phyloP scores from a whole-genome alignment of 2,329 filamentous ascomycete species.

The Zasmidium citrigriseum region DNA sequence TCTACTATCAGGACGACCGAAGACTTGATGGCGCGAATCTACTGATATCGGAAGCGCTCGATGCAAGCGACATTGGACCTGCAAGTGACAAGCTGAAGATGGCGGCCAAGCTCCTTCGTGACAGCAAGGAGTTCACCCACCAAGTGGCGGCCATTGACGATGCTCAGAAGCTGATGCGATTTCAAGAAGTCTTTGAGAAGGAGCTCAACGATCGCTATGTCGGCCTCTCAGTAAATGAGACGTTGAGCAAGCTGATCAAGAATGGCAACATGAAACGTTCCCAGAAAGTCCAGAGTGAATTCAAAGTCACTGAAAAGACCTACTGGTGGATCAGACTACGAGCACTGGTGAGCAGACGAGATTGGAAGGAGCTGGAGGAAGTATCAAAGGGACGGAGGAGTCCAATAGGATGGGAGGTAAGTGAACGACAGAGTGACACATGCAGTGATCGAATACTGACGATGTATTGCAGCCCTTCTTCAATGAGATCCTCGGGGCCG shows the following conservation, averaged over 20 bases:
- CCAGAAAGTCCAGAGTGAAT: conserved; percentile 85
- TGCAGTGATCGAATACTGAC: not conserved
- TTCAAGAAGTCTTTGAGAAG: conserved; percentile 83
- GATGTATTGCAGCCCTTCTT: conserved; percentile 72
- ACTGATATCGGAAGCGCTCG: conserved; percentile 79
- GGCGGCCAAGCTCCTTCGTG: conserved; percentile 77
- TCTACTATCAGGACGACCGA: conserved; percentile 97
- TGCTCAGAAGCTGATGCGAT: conserved; percentile 73
- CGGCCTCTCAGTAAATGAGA: conserved; percentile 86
- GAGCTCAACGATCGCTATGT: conserved; percentile 71
- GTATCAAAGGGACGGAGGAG: conserved; percentile 75
- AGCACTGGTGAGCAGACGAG: conserved; percentile 83
- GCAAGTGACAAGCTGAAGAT: conserved; percentile 85
- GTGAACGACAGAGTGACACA: conserved; percentile 34
- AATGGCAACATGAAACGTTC: conserved; percentile 82
- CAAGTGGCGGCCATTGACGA: conserved; percentile 79
- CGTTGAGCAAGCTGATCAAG: conserved; percentile 82
- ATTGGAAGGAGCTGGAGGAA: conserved; percentile 92
- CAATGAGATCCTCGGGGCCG: conserved; percentile 83
- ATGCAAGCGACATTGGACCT: conserved; percentile 68
- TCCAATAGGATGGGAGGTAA: conserved; percentile 93
- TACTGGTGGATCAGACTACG: conserved; percentile 85
- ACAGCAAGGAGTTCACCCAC: conserved; percentile 76
- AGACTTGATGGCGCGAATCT: conserved; percentile 85
- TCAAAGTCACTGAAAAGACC: conserved; percentile 88